Evolutionary conservation across 2,329 filamentous ascomycete species (phyloP), one percentile per base, ranked within the genome.

Genomic region (Cladosporium velox): DNA sequence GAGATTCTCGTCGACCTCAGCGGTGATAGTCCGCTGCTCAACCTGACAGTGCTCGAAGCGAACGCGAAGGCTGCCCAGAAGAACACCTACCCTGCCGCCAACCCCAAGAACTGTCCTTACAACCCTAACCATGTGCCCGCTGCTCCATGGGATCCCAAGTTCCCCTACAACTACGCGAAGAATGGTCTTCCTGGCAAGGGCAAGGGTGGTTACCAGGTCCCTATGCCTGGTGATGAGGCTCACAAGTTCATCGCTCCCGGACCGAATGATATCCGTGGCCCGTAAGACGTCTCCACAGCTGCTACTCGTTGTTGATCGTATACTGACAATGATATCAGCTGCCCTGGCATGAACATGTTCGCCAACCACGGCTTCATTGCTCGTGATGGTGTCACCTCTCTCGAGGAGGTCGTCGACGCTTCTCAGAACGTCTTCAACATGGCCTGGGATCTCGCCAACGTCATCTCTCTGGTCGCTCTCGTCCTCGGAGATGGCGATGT

Each of bases 401-500:
- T 79, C 71, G 74, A 72, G 34, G 79, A 81, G 69, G 73, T 80
- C 12, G 75, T 79, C 21, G 77, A 79, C 65, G 78, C 78, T 14
- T 75, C 78, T 35, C 78, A 81, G 65, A 80, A 80, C 57, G 64
- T 80, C n/a, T 81, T 79, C 71, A 80, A 80, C 41, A 74, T 80
- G n/a, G 77, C 72, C 52, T 79, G 76, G 55, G 78, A 79, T 66
- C 71, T 80, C 15, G 75, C 79, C 10, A 72, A 73, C 18, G 70
- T 78, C 18, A 72, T 80, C 26, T 76, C 79, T 49, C 34, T 65
- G 28, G 64, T 70, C 28, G 67, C 71, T 67, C 30, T 67, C 44
- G 24, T 65, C 35, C 38, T 65, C 28, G 66, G 71, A 60, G 66
- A 66, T 54, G 32, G 60, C 54, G 58, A 66, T 66, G 64, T 74